Evolutionary conservation across 768 basidiomycete species (phyloP).

Genomic region (Psilocybe sp.): DNA sequence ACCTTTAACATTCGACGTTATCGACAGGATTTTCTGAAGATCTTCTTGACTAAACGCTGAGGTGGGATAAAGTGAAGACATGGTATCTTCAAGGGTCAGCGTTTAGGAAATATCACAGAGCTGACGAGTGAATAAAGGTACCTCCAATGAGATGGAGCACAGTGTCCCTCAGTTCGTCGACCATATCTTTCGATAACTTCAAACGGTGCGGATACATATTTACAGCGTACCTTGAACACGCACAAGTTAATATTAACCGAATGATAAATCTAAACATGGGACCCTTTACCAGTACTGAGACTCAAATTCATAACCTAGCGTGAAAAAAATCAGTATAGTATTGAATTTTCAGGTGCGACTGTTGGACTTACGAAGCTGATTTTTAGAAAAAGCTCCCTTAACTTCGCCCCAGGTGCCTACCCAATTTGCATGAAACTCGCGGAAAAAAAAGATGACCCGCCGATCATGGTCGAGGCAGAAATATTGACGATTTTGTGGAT

Average conservation of each 20-base stretch:
- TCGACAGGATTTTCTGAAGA: constrained; percentile 23
- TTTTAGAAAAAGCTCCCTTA: no score
- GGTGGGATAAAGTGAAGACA: constrained; percentile 5
- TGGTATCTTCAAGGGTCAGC: constrained; percentile 3
- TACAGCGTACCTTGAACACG: constrained; percentile 23
- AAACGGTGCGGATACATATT: constrained; percentile 24
- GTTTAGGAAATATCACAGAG: not conserved
- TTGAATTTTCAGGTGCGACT: no score
- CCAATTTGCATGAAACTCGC: no score
- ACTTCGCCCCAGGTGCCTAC: no score
- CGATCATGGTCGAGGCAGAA: no score
- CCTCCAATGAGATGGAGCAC: constrained; percentile 26
- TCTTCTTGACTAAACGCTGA: constrained; percentile 12
- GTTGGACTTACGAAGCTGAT: no score
- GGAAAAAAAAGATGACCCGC: no score
- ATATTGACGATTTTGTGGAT: no score
- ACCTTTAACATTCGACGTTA: no score
- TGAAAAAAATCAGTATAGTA: not conserved
- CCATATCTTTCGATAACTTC: constrained; percentile 12
- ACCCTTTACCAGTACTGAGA: constrained; percentile 10
- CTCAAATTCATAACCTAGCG: constrained; percentile 22
- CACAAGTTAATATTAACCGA: not conserved
- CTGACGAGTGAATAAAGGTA: constrained; percentile 11
- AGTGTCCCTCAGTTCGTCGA: constrained; percentile 29
- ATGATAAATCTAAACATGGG: not conserved